Conservation (phyloP, 108 stramenopile species). For the Conticribra guillardii region DNA sequence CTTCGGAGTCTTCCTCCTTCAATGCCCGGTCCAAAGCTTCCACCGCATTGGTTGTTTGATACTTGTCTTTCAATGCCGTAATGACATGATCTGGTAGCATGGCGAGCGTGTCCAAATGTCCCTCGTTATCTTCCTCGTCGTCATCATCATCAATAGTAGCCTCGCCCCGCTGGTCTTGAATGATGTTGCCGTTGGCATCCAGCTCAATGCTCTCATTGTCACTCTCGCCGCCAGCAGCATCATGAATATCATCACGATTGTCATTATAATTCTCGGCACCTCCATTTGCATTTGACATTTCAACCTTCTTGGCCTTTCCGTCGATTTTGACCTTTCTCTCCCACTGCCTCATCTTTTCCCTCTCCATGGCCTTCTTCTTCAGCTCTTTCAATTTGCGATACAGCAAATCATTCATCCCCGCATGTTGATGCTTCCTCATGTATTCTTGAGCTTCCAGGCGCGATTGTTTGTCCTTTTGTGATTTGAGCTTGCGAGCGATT, state of each 20-base stretch:
- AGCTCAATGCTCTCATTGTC: neutral
- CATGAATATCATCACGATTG: neutral
- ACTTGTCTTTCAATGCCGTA: slow-evolving; percentile 34
- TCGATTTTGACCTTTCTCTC: slow-evolving; percentile 10
- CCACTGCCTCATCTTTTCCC: neutral
- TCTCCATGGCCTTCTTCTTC: slow-evolving; percentile 14
- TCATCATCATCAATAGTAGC: neutral
- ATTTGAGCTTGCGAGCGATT: slow-evolving; percentile 20
- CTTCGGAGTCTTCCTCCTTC: slow-evolving; percentile 29
- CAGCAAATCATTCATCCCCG: slow-evolving; percentile 24
- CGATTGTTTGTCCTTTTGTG: slow-evolving; percentile 18
- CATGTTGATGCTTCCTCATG: slow-evolving; percentile 7
- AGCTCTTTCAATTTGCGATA: slow-evolving; percentile 31
- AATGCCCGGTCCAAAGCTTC: slow-evolving; percentile 36
- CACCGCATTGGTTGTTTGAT: slow-evolving; percentile 33
- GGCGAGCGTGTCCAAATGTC: slow-evolving; percentile 21
- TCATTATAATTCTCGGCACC: neutral
- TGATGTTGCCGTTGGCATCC: neutral
- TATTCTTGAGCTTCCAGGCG: slow-evolving; percentile 20
- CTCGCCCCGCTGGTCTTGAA: neutral
- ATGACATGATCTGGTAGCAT: slow-evolving; percentile 48
- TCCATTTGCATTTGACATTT: neutral
- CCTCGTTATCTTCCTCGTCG: slow-evolving; percentile 17
- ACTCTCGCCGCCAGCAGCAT: no score
- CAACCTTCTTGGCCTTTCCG: no score